phyloP scores from a whole-genome alignment of 805 yeast genomes.

The Schwanniomyces yamadae region DNA sequence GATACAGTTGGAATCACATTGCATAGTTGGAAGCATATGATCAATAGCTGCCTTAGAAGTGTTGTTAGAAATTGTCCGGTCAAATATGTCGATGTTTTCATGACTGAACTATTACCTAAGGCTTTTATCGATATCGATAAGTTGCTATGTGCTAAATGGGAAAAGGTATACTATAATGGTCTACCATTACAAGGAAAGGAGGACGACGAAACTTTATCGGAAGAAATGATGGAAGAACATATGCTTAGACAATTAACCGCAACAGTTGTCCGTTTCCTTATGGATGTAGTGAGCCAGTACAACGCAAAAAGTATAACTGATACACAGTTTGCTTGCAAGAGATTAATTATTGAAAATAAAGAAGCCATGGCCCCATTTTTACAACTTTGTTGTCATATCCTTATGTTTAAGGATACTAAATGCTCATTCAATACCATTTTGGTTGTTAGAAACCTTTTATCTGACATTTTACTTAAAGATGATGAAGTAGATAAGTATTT shows the following conservation, averaged over 20 bases:
- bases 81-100: slow-evolving; percentile 61
- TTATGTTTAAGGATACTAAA: slow-evolving; percentile 82
- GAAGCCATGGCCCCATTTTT: slow-evolving; percentile 75
- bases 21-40: slow-evolving; percentile 97
- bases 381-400: slow-evolving; percentile 69
- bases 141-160: slow-evolving; percentile 78
- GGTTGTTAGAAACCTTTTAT: slow-evolving; percentile 70
- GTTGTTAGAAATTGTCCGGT: slow-evolving; percentile 87
- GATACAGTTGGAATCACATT: slow-evolving; percentile 82
- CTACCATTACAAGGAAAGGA: slow-evolving; percentile 56
- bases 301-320: slow-evolving; percentile 52
- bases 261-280: slow-evolving; percentile 79
- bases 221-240: slow-evolving; percentile 98
- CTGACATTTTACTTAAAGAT: slow-evolving; percentile 65
- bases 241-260: slow-evolving; percentile 90
- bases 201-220: slow-evolving; percentile 83
- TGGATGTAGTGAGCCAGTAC: slow-evolving; percentile 84
- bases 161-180: slow-evolving; percentile 56
- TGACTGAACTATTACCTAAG: slow-evolving; percentile 76
- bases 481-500: slow-evolving; percentile 73
- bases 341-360: slow-evolving; percentile 61
- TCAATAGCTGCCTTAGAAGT: slow-evolving; percentile 82
- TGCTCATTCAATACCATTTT: slow-evolving; percentile 90
- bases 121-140: slow-evolving; percentile 71
- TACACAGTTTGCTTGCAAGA: slow-evolving; percentile 64